phyloP scores from a whole-genome alignment of 2,329 filamentous ascomycete genomes.

The Nothophoma quercina region DNA sequence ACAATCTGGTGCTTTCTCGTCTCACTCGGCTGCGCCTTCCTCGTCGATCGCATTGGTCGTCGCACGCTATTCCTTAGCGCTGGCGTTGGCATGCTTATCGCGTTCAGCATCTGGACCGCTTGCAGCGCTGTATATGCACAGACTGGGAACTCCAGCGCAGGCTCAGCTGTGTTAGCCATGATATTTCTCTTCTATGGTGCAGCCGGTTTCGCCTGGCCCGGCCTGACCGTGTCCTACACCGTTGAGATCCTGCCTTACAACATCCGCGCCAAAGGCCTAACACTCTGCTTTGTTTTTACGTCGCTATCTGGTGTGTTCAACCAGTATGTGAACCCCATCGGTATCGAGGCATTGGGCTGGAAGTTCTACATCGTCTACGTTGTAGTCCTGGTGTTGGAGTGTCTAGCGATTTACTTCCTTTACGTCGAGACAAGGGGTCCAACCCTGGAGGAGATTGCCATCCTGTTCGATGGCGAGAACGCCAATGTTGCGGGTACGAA shows the following conservation, averaged over 20 bases:
- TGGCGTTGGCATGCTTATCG: conserved; percentile 42
- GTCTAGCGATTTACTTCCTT: conserved; percentile 32
- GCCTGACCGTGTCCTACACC: conserved; percentile 59
- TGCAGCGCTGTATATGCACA: conserved; percentile 26
- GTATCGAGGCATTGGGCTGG: conserved; percentile 30
- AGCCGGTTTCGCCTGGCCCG: conserved; percentile 53
- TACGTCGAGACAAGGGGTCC: conserved; percentile 36
- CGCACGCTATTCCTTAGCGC: conserved; percentile 44
- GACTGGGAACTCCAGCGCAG: conserved; percentile 29
- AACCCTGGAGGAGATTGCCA: conserved; percentile 29
- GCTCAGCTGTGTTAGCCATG: conserved; percentile 57
- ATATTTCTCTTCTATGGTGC: conserved; percentile 56
- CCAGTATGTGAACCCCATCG: conserved; percentile 63
- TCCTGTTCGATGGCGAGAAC: conserved; percentile 27
- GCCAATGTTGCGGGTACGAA: conserved; percentile 24
- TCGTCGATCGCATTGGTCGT: conserved; percentile 43
- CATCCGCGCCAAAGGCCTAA: conserved; percentile 55
- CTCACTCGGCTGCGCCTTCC: conserved; percentile 50
- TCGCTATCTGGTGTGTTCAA: conserved; percentile 63
- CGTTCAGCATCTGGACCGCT: conserved; percentile 43
- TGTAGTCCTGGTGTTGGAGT: conserved; percentile 32
- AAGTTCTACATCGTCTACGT: conserved; percentile 47
- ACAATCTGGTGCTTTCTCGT: conserved; percentile 69
- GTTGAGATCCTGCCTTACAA: conserved; percentile 58
- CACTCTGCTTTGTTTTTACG: conserved; percentile 62